A percentile compares a stretch with the other conserved stretches of the same genome.
phyloP scores from a whole-genome alignment of 768 basidiomycete species.

The Pleurotus salmoneostramineus region DNA sequence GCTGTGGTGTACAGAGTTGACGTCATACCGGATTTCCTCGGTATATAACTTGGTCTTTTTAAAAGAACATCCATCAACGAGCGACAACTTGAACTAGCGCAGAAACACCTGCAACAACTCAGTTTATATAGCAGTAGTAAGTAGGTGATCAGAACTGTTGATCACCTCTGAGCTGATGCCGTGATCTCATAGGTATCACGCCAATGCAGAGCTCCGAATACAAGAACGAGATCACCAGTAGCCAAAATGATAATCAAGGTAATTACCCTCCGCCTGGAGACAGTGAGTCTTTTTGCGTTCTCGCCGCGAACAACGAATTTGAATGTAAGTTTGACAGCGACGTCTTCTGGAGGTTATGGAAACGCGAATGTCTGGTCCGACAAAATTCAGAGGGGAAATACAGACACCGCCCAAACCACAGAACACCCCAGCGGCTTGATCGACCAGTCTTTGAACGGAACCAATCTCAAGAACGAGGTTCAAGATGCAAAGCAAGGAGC shows the following conservation, averaged over 20 bases:
- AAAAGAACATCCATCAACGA: no score
- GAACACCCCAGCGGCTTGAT: neutral
- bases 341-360: neutral
- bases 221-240: neutral
- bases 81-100: no score
- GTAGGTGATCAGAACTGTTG: no score
- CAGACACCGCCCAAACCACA: neutral
- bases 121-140: no score
- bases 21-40: no score
- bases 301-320: neutral
- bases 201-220: no score
- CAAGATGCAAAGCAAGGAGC: neutral
- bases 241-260: neutral
- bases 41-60: no score
- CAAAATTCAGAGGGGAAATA: neutral
- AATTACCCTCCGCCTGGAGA: neutral
- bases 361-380: slow-evolving; percentile 1
- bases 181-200: no score
- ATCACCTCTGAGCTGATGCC: no score
- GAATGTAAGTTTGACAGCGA: neutral
- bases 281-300: neutral
- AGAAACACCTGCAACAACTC: no score
- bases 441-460: slow-evolving; percentile 1
- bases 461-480: neutral
- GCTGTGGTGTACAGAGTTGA: no score